These are phyloP conservation scores for Xylona heveae DNA, from an alignment of 495 filamentous ascomycete genomes.

Conservation along the genomic window DNA sequence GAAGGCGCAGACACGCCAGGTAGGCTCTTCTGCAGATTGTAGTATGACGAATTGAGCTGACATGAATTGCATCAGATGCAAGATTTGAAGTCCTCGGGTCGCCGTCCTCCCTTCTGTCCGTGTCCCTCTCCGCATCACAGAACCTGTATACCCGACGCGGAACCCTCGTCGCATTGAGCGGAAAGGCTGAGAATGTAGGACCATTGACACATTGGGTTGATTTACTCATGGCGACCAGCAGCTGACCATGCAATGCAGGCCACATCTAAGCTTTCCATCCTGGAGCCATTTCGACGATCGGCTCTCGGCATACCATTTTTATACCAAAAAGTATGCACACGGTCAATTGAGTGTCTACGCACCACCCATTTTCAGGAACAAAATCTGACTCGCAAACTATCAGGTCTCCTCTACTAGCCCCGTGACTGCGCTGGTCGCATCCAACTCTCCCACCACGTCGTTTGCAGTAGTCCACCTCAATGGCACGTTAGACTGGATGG, in stretches of 20 bases:
- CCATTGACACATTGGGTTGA: not conserved
- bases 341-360: too few species aligned
- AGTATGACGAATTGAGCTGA: too few species aligned
- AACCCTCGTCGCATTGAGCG: slow-evolving; percentile 73
- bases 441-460: slow-evolving; percentile 63
- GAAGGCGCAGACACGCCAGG: too few species aligned
- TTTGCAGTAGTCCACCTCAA: slow-evolving; percentile 76
- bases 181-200: slow-evolving; percentile 72
- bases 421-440: slow-evolving; percentile 28
- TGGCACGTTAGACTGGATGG: slow-evolving; percentile 90
- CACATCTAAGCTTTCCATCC: slow-evolving; percentile 67
- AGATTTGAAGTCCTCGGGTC: slow-evolving; percentile 80
- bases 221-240: slow-evolving; percentile 1
- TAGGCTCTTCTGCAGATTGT: too few species aligned
- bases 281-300: slow-evolving; percentile 61
- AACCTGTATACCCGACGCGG: slow-evolving; percentile 79
- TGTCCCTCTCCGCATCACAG: slow-evolving; percentile 79
- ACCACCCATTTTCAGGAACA: too few species aligned
- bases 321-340: slow-evolving; percentile 53
- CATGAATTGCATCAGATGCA: too few species aligned
- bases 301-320: slow-evolving; percentile 74
- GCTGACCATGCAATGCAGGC: slow-evolving; percentile 24
- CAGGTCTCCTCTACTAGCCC: slow-evolving; percentile 5
- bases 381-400: slow-evolving; percentile 6
- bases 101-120: slow-evolving; percentile 79